phyloP scores from a whole-genome alignment of 1,284 basidiomycete species.

The Pulveroboletus sp. region DNA sequence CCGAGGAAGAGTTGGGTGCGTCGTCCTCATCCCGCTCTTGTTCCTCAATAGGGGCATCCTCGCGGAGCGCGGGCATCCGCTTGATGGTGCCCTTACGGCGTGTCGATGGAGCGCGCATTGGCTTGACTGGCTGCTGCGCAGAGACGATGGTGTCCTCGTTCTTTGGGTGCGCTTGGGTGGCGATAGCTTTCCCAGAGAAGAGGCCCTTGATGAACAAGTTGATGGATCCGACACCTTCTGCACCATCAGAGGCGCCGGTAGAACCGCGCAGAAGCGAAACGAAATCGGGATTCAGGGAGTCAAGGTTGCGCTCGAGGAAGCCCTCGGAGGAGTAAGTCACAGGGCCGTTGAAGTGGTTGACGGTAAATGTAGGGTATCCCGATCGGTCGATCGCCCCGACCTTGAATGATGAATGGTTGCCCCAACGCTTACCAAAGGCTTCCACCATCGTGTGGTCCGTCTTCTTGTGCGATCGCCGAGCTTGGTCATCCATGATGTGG shows the following conservation, averaged over 20 bases:
- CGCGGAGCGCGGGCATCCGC: constrained; percentile 60
- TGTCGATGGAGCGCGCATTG: constrained; percentile 89
- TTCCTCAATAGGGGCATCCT: constrained; percentile 49
- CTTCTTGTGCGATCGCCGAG: constrained; percentile 84
- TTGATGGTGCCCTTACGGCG: constrained; percentile 74
- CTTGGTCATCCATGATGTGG: constrained; percentile 98
- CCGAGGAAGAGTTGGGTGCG: constrained; percentile 33
- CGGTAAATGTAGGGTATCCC: constrained; percentile 85
- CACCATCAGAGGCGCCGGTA: constrained; percentile 42
- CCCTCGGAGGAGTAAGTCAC: constrained; percentile 90
- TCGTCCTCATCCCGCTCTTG: constrained; percentile 59
- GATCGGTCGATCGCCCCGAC: constrained; percentile 72
- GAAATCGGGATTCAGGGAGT: constrained; percentile 91
- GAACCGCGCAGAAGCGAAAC: constrained; percentile 83
- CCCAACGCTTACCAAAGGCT: constrained; percentile 92
- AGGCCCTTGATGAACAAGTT: constrained; percentile 92
- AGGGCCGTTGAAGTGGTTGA: constrained; percentile 90
- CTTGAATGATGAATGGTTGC: constrained; percentile 90
- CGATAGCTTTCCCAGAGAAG: constrained; percentile 86
- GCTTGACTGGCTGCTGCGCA: constrained; percentile 90
- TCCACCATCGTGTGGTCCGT: constrained; percentile 94
- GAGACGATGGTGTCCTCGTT: constrained; percentile 94
- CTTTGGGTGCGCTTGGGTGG: constrained; percentile 86
- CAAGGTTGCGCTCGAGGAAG: constrained; percentile 88
- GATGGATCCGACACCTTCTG: constrained; percentile 71